phyloP scores from a whole-genome alignment of 169 alveolate genomes.

The Plasmodium reichenowi region DNA sequence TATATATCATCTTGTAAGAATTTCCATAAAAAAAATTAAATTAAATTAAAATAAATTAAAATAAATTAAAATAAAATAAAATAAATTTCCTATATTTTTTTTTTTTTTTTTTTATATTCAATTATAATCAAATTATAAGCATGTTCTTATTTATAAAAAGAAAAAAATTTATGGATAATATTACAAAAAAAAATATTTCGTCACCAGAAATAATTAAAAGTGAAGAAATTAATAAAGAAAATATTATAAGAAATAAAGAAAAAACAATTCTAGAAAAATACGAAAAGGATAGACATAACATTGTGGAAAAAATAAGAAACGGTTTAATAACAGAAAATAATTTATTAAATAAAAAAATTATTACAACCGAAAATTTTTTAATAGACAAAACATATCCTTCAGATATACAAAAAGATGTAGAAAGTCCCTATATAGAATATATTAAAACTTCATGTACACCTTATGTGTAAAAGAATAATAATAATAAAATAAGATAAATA shows the following conservation, averaged over 20 bases:
- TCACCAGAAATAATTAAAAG: neutral
- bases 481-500: too few relatives aligned
- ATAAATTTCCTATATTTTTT: neutral
- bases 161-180: constrained; percentile 11
- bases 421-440: neutral
- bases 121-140: too few relatives aligned
- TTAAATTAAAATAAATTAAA: too few relatives aligned
- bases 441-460: constrained; percentile 1
- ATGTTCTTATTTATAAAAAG: neutral
- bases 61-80: neutral
- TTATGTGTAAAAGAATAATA: neutral
- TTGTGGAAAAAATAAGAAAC: neutral
- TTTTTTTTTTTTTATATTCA: neutral
- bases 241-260: neutral
- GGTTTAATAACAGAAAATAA: constrained; percentile 1
- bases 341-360: neutral
- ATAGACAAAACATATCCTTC: neutral
- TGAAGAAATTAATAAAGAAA: constrained; percentile 9
- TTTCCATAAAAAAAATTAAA: too few relatives aligned
- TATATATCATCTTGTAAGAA: too few relatives aligned
- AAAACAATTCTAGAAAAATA: constrained; percentile 17
- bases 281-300: constrained; percentile 49
- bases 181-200: neutral
- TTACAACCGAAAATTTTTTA: constrained; percentile 1
- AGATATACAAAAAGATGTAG: neutral